Evolutionary conservation across 1,284 basidiomycete genomes (phyloP).

Genomic region (Cryptococcus amylolentus): DNA sequence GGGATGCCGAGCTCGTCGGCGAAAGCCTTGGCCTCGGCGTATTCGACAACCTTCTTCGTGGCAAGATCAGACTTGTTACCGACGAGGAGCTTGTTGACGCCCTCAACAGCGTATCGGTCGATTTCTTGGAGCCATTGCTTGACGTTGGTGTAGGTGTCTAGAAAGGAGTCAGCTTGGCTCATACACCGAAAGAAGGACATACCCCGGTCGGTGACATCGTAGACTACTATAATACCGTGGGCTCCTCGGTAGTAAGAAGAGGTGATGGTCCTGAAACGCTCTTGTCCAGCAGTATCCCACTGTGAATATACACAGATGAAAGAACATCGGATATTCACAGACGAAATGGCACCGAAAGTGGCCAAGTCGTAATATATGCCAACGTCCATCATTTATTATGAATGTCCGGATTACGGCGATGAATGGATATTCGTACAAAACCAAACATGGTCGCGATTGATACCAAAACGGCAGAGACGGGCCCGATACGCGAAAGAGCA

Average conservation of each 20-base stretch:
- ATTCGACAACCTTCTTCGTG: constrained; percentile 98
- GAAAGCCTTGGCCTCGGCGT: constrained; percentile 95
- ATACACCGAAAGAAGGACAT: constrained; percentile 30
- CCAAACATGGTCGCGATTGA: too few relatives aligned
- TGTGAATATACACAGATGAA: constrained; percentile 43
- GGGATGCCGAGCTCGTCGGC: constrained; percentile 92
- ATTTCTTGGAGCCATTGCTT: constrained; percentile 99
- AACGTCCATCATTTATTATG: too few relatives aligned
- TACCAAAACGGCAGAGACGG: too few relatives aligned
- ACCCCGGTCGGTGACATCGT: constrained; percentile 99
- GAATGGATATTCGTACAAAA: too few relatives aligned
- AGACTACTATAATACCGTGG: constrained; percentile 96
- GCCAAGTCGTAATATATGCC: background rate
- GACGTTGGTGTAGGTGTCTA: constrained; percentile 96
- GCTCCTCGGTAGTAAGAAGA: constrained; percentile 96
- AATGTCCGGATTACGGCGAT: too few relatives aligned
- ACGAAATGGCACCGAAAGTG: background rate
- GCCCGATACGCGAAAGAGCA: too few relatives aligned
- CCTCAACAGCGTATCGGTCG: constrained; percentile 97
- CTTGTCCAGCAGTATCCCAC: constrained; percentile 99
- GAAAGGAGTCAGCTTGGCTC: constrained; percentile 1
- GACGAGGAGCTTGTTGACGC: constrained; percentile 95
- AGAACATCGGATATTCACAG: background rate
- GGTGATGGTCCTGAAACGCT: constrained; percentile 94
- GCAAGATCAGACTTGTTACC: constrained; percentile 98